Conservation (phyloP, 257 asterid species). For the Sherardia arvensis region DNA sequence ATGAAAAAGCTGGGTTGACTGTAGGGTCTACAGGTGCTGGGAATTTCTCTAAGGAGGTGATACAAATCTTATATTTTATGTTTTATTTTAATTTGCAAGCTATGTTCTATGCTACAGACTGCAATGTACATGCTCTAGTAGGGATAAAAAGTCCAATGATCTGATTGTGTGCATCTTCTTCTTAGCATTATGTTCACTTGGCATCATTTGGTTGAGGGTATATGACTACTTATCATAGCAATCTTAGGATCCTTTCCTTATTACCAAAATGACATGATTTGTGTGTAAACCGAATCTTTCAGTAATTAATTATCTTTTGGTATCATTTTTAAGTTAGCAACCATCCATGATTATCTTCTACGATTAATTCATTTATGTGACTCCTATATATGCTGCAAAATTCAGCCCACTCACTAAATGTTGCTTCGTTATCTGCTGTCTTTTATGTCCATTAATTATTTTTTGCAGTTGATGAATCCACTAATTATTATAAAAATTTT, state of each 20-base stretch:
- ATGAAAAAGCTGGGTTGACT: conserved; percentile 43
- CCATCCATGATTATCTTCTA: background rate
- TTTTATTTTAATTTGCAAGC: background rate
- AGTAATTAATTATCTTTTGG: background rate
- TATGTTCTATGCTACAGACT: background rate
- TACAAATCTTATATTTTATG: background rate
- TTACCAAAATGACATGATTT: background rate
- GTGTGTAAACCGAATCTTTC: background rate
- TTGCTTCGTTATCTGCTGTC: background rate
- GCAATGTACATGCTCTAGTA: background rate
- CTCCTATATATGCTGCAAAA: background rate
- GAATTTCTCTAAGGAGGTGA: conserved; percentile 41
- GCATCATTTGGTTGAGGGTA: background rate
- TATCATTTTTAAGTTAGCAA: background rate
- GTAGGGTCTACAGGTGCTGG: conserved; percentile 36
- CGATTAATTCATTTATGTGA: background rate
- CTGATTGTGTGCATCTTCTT: background rate
- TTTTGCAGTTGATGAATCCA: background rate
- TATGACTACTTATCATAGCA: background rate
- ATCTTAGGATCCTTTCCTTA: background rate
- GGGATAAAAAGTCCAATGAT: background rate
- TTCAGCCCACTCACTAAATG: background rate
- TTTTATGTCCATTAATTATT: background rate
- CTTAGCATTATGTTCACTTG: background rate
- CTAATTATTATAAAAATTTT: background rate